These are phyloP conservation scores for Ceratocystis ficicola DNA, from an alignment of 2,329 filamentous ascomycete genomes.

Conservation along the genomic window DNA sequence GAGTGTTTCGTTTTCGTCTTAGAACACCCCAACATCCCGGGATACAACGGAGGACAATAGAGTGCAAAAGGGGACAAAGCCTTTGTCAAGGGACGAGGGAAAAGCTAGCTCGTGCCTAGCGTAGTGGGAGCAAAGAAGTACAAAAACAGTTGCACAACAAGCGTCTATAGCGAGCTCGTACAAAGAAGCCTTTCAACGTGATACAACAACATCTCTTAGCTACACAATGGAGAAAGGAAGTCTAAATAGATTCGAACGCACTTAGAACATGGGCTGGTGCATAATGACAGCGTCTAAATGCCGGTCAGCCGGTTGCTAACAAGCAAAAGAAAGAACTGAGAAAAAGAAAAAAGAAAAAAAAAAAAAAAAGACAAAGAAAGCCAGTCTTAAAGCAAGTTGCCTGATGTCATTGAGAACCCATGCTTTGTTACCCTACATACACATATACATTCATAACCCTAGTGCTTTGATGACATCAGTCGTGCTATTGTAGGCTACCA, in stretches of 20 bases:
- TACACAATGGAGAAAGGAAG: too few species aligned
- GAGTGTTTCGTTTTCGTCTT: not conserved
- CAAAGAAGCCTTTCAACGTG: not conserved
- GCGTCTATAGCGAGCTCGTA: not conserved
- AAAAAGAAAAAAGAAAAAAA: not conserved
- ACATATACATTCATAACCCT: too few species aligned
- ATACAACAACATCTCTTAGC: not conserved
- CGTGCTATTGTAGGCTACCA: too few species aligned
- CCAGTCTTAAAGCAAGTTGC: too few species aligned
- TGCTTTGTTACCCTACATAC: too few species aligned
- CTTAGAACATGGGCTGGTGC: not conserved
- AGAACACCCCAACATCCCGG: not conserved
- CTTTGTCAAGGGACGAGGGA: not conserved
- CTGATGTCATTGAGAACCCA: too few species aligned
- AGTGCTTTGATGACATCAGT: too few species aligned
- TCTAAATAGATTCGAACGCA: too few species aligned
- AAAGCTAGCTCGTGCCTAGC: too few species aligned
- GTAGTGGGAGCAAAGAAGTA: not conserved
- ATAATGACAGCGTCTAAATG: not conserved
- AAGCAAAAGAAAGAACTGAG: not conserved
- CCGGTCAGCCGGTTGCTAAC: not conserved
- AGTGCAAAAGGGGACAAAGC: constrained; percentile 2
- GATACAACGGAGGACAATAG: not conserved
- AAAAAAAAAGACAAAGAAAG: too few species aligned
- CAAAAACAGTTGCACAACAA: not conserved